Base-by-base conservation (phyloP, 2,329 filamentous ascomycete genomes). In the Talaromyces sp. region DNA sequence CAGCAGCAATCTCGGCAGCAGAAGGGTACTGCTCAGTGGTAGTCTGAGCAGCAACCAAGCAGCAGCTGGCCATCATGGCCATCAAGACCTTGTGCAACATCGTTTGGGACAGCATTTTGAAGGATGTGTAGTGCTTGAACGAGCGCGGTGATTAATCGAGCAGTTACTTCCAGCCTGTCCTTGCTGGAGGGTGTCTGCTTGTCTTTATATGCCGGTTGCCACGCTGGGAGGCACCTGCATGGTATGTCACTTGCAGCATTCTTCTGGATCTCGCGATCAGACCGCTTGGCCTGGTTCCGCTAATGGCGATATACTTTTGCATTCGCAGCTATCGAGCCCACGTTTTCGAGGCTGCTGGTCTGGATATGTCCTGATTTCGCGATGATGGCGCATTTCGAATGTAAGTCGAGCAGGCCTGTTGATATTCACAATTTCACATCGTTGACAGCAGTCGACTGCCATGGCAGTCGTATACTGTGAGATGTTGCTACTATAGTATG, bases 1-100 rank as follows among this genome's bases (percentile, higher is more conserved):
- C 72, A 7, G 70, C 71, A 38, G 71, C 67, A 45, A 77, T 74
- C 64, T 76, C 72, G 2, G 72, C 68, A 3, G 72, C 67, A 43
- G 71, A 70, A n/a, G 74, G 72, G 22, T 74, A 68, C 63, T 71
- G 49, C 47, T 69, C 68, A 2, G 71, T 72, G 54, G 67, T 69
- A 43, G 70, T 73, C 67, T 74, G 71, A 36, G 73, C 73, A 58
- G 68, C 63, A 59, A 67, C 69, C 56, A 73, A 34, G 60, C 71
- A 53, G 27, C 70, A 47, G 60, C 70, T 69, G 62, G 70, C 70
- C 25, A 72, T 66, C 49, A 73, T 67, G 63, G 69, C 58, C 54
- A 69, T 54, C 40, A 73, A 65, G 25, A 68, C 65, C 40, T 68
- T 60, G 43, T 70, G 68, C 40, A 73, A 66, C 25, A 67, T 67